Percentiles rank a stretch among this genome's conserved stretches.
Conservation (phyloP, 1,284 basidiomycete species). For the Cronartium quercuum region DNA sequence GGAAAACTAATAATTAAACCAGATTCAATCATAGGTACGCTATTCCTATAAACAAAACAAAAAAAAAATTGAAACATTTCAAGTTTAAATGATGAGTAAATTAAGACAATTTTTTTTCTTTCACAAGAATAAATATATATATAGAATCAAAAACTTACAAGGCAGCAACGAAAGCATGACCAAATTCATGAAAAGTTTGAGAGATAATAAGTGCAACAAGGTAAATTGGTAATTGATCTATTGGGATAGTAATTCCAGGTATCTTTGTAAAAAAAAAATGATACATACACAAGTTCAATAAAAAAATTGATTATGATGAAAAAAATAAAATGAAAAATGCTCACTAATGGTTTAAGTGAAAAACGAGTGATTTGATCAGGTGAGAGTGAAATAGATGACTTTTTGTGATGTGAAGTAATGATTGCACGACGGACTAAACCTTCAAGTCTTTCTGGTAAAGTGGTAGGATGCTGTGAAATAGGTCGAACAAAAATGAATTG, state of each 20-base stretch:
- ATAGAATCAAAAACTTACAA: conserved; percentile 6
- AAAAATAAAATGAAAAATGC: neutral
- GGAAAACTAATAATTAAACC: conserved; percentile 25
- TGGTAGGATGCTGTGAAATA: neutral
- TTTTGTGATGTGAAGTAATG: neutral
- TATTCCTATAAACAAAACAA: conserved; percentile 5
- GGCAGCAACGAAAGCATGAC: conserved; percentile 27
- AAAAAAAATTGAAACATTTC: too few relatives aligned
- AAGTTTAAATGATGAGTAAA: too few relatives aligned
- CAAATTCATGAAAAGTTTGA: conserved; percentile 20
- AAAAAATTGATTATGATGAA: neutral
- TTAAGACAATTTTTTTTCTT: neutral
- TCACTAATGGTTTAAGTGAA: neutral
- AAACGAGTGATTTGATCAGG: neutral
- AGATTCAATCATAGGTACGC: conserved; percentile 2
- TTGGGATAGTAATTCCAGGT: conserved; percentile 31
- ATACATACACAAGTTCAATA: neutral
- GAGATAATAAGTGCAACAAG: conserved; percentile 17
- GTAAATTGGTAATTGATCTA: conserved; percentile 9
- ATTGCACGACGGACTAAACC: neutral
- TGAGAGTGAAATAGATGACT: neutral
- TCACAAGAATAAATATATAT: neutral
- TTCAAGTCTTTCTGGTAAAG: neutral
- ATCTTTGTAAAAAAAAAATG: conserved; percentile 8
- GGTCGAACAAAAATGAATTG: neutral